These are phyloP conservation scores for Phytophthora capsici DNA, from an alignment of 352 stramenopile species.

Conservation along the genomic window DNA sequence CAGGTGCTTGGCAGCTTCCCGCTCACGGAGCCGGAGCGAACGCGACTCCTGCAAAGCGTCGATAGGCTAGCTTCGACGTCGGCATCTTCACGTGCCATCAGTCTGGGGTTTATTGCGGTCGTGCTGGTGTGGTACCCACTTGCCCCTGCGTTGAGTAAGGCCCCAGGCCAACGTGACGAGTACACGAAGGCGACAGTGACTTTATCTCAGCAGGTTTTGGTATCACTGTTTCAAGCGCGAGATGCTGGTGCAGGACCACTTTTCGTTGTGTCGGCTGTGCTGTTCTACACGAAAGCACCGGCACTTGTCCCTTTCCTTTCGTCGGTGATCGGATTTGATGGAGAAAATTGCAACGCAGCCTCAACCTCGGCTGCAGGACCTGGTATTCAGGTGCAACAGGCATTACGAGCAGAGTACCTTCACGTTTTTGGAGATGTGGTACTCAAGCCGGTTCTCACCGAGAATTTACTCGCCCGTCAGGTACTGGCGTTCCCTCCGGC, in stretches of 20 bases:
- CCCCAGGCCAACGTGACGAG: conserved; percentile 65
- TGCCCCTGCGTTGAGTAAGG: conserved; percentile 57
- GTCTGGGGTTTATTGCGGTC: conserved; percentile 60
- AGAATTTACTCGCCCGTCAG: conserved; percentile 67
- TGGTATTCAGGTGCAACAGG: conserved; percentile 39
- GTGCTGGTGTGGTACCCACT: conserved; percentile 67
- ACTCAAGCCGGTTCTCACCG: conserved; percentile 71
- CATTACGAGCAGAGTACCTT: conserved; percentile 60
- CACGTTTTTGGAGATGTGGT: conserved; percentile 66
- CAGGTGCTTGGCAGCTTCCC: conserved; percentile 55
- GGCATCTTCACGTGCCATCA: conserved; percentile 46
- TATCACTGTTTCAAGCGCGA: conserved; percentile 52
- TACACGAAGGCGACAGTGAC: conserved; percentile 54
- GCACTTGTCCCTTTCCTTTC: conserved; percentile 59
- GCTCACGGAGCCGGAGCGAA: conserved; percentile 53
- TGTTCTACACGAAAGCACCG: conserved; percentile 76
- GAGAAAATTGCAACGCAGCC: conserved; percentile 14
- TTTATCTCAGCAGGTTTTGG: conserved; percentile 67
- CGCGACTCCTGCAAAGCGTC: conserved; percentile 52
- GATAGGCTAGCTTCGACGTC: conserved; percentile 38
- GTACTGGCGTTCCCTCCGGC: conserved; percentile 54
- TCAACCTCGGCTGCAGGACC: conserved; percentile 16
- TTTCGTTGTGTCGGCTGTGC: conserved; percentile 66
- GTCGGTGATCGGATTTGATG: conserved; percentile 45
- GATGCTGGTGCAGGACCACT: conserved; percentile 54